Percentiles rank a stretch among this genome's conserved stretches.
These are phyloP conservation scores for Recurvomyces mirabilis DNA, from an alignment of 495 filamentous ascomycete species.

Conservation along the genomic window DNA sequence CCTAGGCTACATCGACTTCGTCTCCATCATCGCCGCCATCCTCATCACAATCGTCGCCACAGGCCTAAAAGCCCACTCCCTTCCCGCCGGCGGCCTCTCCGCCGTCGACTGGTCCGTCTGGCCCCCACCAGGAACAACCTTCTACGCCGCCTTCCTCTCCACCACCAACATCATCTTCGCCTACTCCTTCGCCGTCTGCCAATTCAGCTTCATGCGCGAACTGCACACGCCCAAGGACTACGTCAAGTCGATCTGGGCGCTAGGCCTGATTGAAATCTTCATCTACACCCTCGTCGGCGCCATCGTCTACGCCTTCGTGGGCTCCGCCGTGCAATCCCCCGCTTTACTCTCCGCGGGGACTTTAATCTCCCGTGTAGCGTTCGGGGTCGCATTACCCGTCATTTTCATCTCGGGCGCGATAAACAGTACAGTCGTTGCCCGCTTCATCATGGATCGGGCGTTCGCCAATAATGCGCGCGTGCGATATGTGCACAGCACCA, in stretches of 20 bases:
- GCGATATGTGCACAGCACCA: conserved; percentile 23
- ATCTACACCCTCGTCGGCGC: conserved; percentile 29
- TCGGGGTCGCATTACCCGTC: conserved; percentile 28
- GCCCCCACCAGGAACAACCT: conserved; percentile 23
- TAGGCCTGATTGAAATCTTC: conserved; percentile 25
- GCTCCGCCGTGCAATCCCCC: conserved; percentile 26
- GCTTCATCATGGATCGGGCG: conserved; percentile 31
- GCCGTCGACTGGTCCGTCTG: conserved; percentile 27
- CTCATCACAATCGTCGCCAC: conserved; percentile 25
- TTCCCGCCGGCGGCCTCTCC: conserved; percentile 27
- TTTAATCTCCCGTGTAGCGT: conserved; percentile 30
- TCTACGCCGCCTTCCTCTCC: conserved; percentile 29
- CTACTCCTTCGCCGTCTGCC: conserved; percentile 17
- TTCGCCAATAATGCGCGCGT: conserved; percentile 26
- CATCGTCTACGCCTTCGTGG: conserved; percentile 30
- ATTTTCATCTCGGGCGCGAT: conserved; percentile 20
- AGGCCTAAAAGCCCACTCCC: conserved; percentile 15
- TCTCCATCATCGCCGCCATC: conserved; percentile 21
- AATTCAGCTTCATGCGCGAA: conserved; percentile 21
- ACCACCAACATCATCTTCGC: conserved; percentile 11
- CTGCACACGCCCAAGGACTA: conserved; percentile 31
- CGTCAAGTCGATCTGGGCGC: conserved; percentile 28
- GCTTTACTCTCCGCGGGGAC: conserved; percentile 27
- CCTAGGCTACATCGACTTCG: conserved; percentile 26
- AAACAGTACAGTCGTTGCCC: conserved; percentile 21